phyloP scores from a whole-genome alignment of 1,284 basidiomycete genomes.

The Wallemia hederae region DNA sequence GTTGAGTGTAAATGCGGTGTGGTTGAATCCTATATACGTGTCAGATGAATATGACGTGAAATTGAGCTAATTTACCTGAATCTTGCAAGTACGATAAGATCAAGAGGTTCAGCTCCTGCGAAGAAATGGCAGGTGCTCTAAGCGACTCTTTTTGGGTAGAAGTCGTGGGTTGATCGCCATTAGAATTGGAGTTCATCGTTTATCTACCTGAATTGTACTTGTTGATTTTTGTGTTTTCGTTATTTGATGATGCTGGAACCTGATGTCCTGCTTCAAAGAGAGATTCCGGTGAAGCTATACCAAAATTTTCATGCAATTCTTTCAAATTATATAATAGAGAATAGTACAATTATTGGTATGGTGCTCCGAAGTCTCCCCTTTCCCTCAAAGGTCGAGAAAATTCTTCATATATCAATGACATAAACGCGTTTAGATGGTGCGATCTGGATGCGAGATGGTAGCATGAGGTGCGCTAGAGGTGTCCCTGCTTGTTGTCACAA shows the following conservation, averaged over 20 bases:
- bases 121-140: neutral
- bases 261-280: neutral
- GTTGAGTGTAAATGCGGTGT: neutral
- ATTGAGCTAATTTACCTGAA: neutral
- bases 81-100: neutral
- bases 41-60: neutral
- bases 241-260: neutral
- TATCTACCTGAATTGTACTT: neutral
- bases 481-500: neutral
- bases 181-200: neutral
- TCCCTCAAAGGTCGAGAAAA: neutral
- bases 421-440: neutral
- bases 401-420: neutral
- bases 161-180: neutral
- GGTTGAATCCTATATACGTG: neutral
- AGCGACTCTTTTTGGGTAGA: neutral
- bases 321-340: neutral
- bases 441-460: neutral
- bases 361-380: neutral
- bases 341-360: neutral
- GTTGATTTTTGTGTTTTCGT: neutral
- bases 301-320: neutral
- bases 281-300: neutral
- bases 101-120: neutral
- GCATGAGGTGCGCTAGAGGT: neutral